These are phyloP conservation scores for Kodamaea restingae DNA, from an alignment of 805 yeast species.

Conservation along the genomic window DNA sequence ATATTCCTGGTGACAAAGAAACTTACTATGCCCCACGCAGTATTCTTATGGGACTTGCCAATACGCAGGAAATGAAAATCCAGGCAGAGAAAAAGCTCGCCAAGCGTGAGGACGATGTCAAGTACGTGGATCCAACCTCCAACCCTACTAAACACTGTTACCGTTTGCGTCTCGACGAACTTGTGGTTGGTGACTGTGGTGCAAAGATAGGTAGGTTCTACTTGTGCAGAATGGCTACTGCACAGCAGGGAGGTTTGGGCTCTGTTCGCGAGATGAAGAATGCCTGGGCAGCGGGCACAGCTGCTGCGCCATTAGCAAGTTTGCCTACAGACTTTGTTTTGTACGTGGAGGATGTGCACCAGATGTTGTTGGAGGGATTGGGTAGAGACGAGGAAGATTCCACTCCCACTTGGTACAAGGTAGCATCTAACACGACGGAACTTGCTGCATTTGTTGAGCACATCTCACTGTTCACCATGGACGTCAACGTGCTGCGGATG, in stretches of 20 bases:
- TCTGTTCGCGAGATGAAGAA: constrained; percentile 32
- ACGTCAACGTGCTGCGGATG: constrained; percentile 24
- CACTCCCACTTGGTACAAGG: constrained; percentile 27
- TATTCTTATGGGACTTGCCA: constrained; percentile 31
- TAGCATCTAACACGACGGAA: constrained; percentile 30
- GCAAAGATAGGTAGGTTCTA: constrained; percentile 38
- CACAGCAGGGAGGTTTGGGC: constrained; percentile 32
- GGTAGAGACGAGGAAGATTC: constrained; percentile 16
- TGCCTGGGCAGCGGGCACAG: constrained; percentile 14
- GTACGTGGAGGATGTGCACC: constrained; percentile 40
- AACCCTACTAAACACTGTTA: constrained; percentile 33
- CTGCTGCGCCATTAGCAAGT: constrained; percentile 3
- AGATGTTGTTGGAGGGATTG: constrained; percentile 26
- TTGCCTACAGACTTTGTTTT: constrained; percentile 29
- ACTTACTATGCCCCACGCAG: constrained; percentile 35
- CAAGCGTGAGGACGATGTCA: constrained; percentile 21
- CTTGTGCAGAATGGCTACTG: constrained; percentile 34
- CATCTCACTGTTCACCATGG: constrained; percentile 20
- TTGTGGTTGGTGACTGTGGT: constrained; percentile 38
- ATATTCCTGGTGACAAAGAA: constrained; percentile 37
- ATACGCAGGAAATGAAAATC: constrained; percentile 26
- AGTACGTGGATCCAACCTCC: constrained; percentile 37
- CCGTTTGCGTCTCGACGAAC: constrained; percentile 31
- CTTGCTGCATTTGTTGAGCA: constrained; percentile 24
- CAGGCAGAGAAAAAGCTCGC: constrained; percentile 30